A percentile compares a stretch with the other conserved stretches of the same genome.
Conservation (phyloP, 495 filamentous ascomycete species). For the Aspergillus diversus region DNA sequence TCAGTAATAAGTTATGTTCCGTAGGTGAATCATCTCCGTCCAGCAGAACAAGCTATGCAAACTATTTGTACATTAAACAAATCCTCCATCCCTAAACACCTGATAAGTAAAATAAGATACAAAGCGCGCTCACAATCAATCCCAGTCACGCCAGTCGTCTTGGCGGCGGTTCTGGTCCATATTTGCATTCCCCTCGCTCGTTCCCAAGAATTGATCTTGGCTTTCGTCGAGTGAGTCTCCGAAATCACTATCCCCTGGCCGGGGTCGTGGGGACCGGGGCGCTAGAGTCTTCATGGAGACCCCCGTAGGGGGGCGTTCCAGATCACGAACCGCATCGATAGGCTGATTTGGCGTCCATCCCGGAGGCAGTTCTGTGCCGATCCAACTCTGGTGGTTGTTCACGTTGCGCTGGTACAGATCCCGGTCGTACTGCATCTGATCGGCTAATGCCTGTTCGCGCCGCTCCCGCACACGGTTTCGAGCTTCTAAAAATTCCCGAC, state of each 20-base stretch:
- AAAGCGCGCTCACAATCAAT: conserved; percentile 30
- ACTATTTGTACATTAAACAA: not conserved
- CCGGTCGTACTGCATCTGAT: conserved; percentile 52
- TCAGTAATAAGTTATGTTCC: too few relatives aligned
- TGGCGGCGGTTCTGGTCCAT: conserved; percentile 20
- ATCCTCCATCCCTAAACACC: not conserved
- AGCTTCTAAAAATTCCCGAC: conserved; percentile 67
- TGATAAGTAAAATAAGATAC: not conserved
- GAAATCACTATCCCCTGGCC: conserved; percentile 48
- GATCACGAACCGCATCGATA: conserved; percentile 48
- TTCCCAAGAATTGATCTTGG: conserved; percentile 25
- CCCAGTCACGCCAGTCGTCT: conserved; percentile 53
- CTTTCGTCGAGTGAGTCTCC: conserved; percentile 41
- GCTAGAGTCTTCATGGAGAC: conserved; percentile 59
- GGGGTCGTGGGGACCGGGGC: conserved; percentile 45
- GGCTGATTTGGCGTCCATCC: conserved; percentile 46
- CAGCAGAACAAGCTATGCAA: not conserved
- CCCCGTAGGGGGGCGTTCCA: conserved; percentile 51
- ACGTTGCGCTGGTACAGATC: conserved; percentile 47
- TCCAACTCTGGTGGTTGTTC: conserved; percentile 41
- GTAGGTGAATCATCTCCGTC: not conserved
- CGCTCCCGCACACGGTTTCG: conserved; percentile 61
- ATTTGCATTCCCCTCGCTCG: conserved; percentile 10
- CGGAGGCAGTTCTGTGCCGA: conserved; percentile 25
- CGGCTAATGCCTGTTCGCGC: conserved; percentile 57